Base-by-base conservation (phyloP, 2,329 filamentous ascomycete species). In the Fusarium newnesense region DNA sequence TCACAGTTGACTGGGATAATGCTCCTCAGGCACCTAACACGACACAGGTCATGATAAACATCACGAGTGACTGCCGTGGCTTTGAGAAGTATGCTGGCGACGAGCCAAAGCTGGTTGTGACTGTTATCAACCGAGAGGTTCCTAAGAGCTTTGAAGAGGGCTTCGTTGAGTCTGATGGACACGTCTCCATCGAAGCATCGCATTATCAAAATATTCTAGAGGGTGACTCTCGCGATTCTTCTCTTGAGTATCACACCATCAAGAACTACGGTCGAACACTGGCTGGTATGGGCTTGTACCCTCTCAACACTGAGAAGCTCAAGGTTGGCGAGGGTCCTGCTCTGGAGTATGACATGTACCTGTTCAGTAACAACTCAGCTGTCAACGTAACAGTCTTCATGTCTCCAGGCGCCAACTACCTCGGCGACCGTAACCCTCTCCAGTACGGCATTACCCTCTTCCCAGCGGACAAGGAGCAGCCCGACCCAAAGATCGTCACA, bases 151-250 rank as follows among this genome's bases (percentile, higher is more conserved):
- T 91, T 79, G 83, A 81, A 12, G 65, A 81, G 36, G 91, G 91
- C 7, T 92, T 91, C 69, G 84, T 92, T 50, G 91, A 93, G 79
- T 87, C 87, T 1, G 89, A 92, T 74, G 82, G 83, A n/a, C 83
- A 86, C 60, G 81, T 90, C 28, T 81, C 88, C 18, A 89, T 91
- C 52, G 86, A 89, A 67, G 88, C 85, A 1, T 83, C 85, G 3
- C 85, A 90, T 70, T 87, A 85, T 79, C 81, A 88, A 78, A 78
- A 83, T 75, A 79, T 86, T 68, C 63, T 83, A 60, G 70, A 75
- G 4, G 74, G 76, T 0, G 40, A 69, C 16, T 76, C 75, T 1
- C 75, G 79, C 12, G 75, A 84, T n/a, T 82, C 63, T 2, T 46
- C 59, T 15, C 42, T 70, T 0, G 50, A 82, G 7, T 91, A 91